phyloP scores from a whole-genome alignment of 768 basidiomycete species.

The Chalciporus chontae region DNA sequence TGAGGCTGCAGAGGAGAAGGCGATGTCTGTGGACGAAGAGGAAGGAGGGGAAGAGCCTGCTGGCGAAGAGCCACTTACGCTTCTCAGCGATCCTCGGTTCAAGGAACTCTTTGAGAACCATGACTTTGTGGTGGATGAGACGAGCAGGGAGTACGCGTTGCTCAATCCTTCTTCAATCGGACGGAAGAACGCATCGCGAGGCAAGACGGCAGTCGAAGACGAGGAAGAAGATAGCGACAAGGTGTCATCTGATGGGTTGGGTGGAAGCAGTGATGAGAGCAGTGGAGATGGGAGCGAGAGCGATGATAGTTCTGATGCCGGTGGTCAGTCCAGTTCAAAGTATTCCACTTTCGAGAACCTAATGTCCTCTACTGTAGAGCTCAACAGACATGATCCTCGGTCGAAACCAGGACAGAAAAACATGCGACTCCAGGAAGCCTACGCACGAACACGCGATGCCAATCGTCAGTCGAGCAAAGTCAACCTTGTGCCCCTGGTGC shows the following conservation, averaged over 20 bases:
- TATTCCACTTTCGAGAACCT: conserved; percentile 12
- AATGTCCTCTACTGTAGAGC: conserved; percentile 34
- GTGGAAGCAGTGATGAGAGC: conserved; percentile 38
- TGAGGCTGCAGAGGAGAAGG: conserved; percentile 30
- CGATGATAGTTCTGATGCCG: conserved; percentile 55
- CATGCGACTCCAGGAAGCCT: conserved; percentile 43
- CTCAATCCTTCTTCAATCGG: conserved; percentile 85
- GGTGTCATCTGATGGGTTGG: conserved; percentile 55
- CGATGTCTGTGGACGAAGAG: conserved; percentile 31
- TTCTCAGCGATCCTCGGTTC: conserved; percentile 89
- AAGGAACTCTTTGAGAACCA: conserved; percentile 86
- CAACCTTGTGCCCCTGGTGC: conserved; percentile 64
- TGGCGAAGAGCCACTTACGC: conserved; percentile 33
- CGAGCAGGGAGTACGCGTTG: conserved; percentile 81
- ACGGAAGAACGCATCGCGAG: conserved; percentile 42
- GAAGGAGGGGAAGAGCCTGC: neutral
- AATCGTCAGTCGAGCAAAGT: conserved; percentile 48
- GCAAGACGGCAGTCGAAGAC: conserved; percentile 81
- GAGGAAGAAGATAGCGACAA: conserved; percentile 87
- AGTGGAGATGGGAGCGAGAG: conserved; percentile 43
- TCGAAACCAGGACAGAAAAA: conserved; percentile 48
- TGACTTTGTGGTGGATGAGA: conserved; percentile 89
- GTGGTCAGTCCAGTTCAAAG: conserved; percentile 37
- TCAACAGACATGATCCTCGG: conserved; percentile 56
- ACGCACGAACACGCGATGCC: conserved; percentile 38